Base-by-base conservation (phyloP, 768 basidiomycete genomes). In the Ephemerocybe angulata region DNA sequence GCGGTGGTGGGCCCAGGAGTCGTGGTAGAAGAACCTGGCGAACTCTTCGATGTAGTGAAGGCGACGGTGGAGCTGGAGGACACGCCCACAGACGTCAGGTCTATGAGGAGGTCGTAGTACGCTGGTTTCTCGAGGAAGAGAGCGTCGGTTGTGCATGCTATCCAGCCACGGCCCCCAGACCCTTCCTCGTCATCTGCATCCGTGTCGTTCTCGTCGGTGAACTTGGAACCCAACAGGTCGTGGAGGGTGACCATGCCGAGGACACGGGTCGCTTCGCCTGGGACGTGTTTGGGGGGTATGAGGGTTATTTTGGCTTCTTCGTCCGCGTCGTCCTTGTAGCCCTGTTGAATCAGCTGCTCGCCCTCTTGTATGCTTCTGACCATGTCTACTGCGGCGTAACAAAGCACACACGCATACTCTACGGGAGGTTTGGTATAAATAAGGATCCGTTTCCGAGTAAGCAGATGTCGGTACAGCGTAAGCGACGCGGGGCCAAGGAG, bases 91-190 rank as follows among this genome's bases (percentile, higher is more conserved):
- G 79, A 7, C 38, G 87, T 88, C 46, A 93, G 70, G 68, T 93
- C 89, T 56, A 93, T 84, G 48, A 93, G 71, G 13, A 93, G 75
- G 65, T 93, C 91, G 62, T 91, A 93, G 60, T 82, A 83, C 3
- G 80, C 72, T 1, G 90, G 86, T 65, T 86, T 89, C 59, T 93
- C 91, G 41, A 92, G 73, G 70, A 89, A 93, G 17, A 93, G 81
- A 8, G 90, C 85, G 59, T 93, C 91, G 1, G 91, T 91, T 10
- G 91, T 90, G 81, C 90, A 93, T 29, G 90, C 90, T 52, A 93
- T 82, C 90, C 90, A 93, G 19, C 90, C 90, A 5, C 79, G 73
- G 4, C 88, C 87, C 59, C 73, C 70, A 25, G 78, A 76, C 65
- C 86, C 87, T 17, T 70, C 67, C 52, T 79, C 70, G 51, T 93